phyloP scores from a whole-genome alignment of 2,329 filamentous ascomycete species.

The Calonectria fujianensis region DNA sequence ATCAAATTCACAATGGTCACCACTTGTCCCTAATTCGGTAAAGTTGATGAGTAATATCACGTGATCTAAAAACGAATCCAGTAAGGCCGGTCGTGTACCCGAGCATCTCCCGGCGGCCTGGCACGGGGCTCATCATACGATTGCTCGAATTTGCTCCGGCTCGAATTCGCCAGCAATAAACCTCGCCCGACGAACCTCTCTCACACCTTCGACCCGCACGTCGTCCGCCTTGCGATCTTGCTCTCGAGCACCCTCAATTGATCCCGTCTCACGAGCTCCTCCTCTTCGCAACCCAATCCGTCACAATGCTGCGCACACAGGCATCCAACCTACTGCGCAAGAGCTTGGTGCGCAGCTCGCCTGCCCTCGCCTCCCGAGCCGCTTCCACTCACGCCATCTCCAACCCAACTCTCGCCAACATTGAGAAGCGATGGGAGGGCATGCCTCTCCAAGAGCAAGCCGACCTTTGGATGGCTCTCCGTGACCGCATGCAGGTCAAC shows the following conservation, averaged over 20 bases:
- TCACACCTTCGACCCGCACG: constrained; percentile 49
- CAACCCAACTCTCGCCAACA: constrained; percentile 97
- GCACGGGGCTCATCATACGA: constrained; percentile 56
- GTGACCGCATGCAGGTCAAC: constrained; percentile 98
- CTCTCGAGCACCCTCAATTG: constrained; percentile 60
- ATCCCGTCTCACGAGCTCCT: constrained; percentile 45
- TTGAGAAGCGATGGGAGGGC: constrained; percentile 99
- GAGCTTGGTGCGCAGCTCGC: constrained; percentile 66
- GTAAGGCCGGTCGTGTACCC: constrained; percentile 43
- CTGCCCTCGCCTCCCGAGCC: constrained; percentile 69
- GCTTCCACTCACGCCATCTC: constrained; percentile 93
- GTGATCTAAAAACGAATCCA: constrained; percentile 42
- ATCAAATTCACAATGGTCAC: constrained; percentile 44
- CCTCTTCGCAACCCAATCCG: constrained; percentile 42
- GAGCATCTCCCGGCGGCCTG: constrained; percentile 52
- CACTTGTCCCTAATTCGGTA: constrained; percentile 35
- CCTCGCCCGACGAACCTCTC: constrained; percentile 50
- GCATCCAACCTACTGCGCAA: constrained; percentile 73
- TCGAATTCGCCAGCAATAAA: constrained; percentile 51
- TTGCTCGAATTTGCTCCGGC: constrained; percentile 54
- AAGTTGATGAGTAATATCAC: constrained; percentile 32
- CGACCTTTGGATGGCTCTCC: constrained; percentile 98
- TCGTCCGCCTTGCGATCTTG: constrained; percentile 42
- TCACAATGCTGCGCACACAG: constrained; percentile 73
- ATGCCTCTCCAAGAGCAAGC: constrained; percentile 99